A percentile compares a stretch with the other conserved stretches of the same genome.
Evolutionary conservation across 495 filamentous ascomycete species (phyloP).

Genomic region (Xanthoparmelia taractica): DNA sequence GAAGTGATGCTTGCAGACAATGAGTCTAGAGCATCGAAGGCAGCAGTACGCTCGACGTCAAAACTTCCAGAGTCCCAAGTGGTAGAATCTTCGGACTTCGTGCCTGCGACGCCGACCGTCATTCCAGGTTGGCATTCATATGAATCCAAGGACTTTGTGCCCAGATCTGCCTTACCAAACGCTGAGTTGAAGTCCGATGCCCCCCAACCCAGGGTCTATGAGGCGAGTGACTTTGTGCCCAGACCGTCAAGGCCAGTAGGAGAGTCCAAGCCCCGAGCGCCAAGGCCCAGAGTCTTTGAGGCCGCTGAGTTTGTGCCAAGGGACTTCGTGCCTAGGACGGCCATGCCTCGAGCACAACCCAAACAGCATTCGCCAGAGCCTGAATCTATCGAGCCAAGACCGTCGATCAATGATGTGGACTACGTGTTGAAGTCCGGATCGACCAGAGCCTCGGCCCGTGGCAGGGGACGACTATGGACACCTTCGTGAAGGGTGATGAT

Average conservation of each 20-base stretch:
- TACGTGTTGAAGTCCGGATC: conserved; percentile 27
- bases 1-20: background rate
- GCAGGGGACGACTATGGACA: conserved; percentile 44
- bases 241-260: conserved; percentile 6
- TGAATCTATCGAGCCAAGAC: conserved; percentile 15
- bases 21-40: background rate
- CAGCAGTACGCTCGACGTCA: background rate
- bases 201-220: conserved; percentile 4
- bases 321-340: conserved; percentile 10
- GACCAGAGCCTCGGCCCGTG: conserved; percentile 25
- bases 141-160: background rate
- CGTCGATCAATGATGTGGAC: conserved; percentile 22
- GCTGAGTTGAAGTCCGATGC: background rate
- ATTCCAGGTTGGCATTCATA: background rate
- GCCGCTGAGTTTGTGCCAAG: conserved; percentile 1
- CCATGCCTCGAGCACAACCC: background rate
- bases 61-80: background rate
- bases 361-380: conserved; percentile 10
- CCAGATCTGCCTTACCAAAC: background rate
- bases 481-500: conserved; percentile 1
- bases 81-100: background rate
- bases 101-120: background rate
- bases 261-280: conserved; percentile 9
- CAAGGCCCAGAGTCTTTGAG: conserved; percentile 14
- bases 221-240: conserved; percentile 10